These are phyloP conservation scores for Ambrosiella xylebori DNA, from an alignment of 2,329 filamentous ascomycete species.

Conservation along the genomic window DNA sequence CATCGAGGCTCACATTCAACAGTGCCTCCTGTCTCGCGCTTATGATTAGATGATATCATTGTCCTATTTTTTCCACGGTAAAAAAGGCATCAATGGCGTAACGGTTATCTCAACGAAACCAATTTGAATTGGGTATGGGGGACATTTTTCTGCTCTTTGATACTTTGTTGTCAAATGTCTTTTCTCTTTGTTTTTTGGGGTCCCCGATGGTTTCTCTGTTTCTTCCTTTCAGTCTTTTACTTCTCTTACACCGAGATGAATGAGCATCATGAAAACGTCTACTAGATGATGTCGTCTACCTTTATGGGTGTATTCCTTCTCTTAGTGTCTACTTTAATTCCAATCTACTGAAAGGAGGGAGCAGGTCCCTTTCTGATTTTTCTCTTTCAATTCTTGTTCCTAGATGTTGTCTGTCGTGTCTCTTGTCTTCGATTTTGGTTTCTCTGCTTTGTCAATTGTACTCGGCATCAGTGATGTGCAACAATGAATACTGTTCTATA, in stretches of 20 bases:
- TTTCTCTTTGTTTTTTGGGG: slow-evolving; percentile 17
- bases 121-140: slow-evolving; percentile 10
- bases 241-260: background rate
- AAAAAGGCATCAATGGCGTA: slow-evolving; percentile 23
- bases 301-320: background rate
- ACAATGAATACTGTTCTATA: background rate
- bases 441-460: background rate
- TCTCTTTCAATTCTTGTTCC: background rate
- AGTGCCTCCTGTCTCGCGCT: slow-evolving; percentile 19
- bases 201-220: slow-evolving; percentile 13
- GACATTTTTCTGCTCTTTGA: slow-evolving; percentile 7
- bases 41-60: slow-evolving; percentile 23
- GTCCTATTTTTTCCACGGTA: slow-evolving; percentile 21
- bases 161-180: slow-evolving; percentile 17
- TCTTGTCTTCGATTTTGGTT: background rate
- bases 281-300: background rate
- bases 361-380: slow-evolving; percentile 3
- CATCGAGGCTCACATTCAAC: slow-evolving; percentile 25
- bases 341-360: background rate
- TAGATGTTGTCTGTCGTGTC: background rate
- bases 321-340: background rate
- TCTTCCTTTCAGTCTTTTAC: background rate
- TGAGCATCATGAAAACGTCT: background rate
- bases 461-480: background rate
- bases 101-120: slow-evolving; percentile 31